Conservation (phyloP, 495 filamentous ascomycete species). For the Aspergillus nanangensis region DNA sequence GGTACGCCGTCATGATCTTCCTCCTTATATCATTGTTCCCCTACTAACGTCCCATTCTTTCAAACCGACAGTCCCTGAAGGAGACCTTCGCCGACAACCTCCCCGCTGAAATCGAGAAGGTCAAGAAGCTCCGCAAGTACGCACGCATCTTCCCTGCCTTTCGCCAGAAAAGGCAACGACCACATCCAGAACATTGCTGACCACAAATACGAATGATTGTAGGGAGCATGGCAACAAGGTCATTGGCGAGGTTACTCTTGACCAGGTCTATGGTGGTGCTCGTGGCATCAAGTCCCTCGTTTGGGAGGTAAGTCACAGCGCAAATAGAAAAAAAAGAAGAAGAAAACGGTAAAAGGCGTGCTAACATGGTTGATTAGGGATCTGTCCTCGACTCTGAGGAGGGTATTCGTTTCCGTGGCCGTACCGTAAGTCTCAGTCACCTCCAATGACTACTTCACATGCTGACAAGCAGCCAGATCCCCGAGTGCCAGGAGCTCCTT, state of each 20-base stretch:
- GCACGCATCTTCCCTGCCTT: slow-evolving; percentile 29
- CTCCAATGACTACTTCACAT: background rate
- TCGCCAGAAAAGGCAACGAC: background rate
- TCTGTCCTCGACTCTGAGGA: slow-evolving; percentile 98
- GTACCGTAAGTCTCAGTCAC: slow-evolving; percentile 57
- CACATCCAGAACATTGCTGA: slow-evolving; percentile 15
- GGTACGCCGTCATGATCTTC: slow-evolving; percentile 43
- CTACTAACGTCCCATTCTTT: background rate
- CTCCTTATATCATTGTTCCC: too few species aligned
- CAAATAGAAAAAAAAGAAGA: background rate
- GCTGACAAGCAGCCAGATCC: slow-evolving; percentile 58
- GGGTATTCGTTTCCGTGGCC: slow-evolving; percentile 97
- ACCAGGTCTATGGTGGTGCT: slow-evolving; percentile 98
- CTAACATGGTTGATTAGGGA: slow-evolving; percentile 48
- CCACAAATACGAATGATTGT: slow-evolving; percentile 4
- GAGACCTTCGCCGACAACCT: slow-evolving; percentile 96
- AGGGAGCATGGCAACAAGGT: slow-evolving; percentile 94
- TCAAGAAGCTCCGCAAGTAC: slow-evolving; percentile 96
- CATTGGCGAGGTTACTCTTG: slow-evolving; percentile 94
- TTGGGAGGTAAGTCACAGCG: slow-evolving; percentile 66
- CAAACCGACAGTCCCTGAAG: slow-evolving; percentile 83
- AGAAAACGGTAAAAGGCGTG: background rate
- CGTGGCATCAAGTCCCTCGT: slow-evolving; percentile 98
- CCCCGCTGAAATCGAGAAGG: slow-evolving; percentile 94
- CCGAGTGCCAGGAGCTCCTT: slow-evolving; percentile 94